These are phyloP conservation scores for Penicillium soppii DNA, from an alignment of 495 filamentous ascomycete species.

Conservation along the genomic window DNA sequence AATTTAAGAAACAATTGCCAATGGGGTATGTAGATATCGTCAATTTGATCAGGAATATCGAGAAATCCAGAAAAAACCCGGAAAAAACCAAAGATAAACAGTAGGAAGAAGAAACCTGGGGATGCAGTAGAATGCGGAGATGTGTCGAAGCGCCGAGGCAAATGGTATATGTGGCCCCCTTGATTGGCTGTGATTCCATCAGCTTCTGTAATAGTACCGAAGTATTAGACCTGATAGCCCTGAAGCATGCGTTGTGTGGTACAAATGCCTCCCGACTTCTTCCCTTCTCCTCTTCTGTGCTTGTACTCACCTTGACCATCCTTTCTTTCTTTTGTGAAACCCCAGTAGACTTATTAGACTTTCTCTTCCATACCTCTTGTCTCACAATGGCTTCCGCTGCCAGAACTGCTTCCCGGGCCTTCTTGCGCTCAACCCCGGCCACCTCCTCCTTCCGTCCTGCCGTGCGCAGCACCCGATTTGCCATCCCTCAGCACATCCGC, in stretches of 20 bases:
- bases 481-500: constrained; percentile 62
- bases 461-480: constrained; percentile 56
- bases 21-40: background rate
- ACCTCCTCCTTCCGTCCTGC: constrained; percentile 46
- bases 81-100: background rate
- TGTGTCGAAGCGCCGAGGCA: constrained; percentile 15
- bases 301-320: constrained; percentile 16
- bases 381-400: constrained; percentile 57
- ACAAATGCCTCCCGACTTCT: constrained; percentile 13
- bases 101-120: background rate
- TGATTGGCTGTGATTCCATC: constrained; percentile 20
- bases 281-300: constrained; percentile 18
- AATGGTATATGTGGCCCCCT: constrained; percentile 15
- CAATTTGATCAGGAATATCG: too few relatives aligned
- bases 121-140: constrained; percentile 17
- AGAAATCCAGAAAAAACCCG: background rate
- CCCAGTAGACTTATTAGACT: background rate
- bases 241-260: background rate
- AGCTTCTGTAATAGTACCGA: constrained; percentile 4
- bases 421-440: constrained; percentile 49
- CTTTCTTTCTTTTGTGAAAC: constrained; percentile 6
- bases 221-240: constrained; percentile 2
- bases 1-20: too few relatives aligned
- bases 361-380: constrained; percentile 6
- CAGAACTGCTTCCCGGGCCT: constrained; percentile 48